phyloP scores from a whole-genome alignment of 345 rosid genomes.

The Euclidium syriacum region DNA sequence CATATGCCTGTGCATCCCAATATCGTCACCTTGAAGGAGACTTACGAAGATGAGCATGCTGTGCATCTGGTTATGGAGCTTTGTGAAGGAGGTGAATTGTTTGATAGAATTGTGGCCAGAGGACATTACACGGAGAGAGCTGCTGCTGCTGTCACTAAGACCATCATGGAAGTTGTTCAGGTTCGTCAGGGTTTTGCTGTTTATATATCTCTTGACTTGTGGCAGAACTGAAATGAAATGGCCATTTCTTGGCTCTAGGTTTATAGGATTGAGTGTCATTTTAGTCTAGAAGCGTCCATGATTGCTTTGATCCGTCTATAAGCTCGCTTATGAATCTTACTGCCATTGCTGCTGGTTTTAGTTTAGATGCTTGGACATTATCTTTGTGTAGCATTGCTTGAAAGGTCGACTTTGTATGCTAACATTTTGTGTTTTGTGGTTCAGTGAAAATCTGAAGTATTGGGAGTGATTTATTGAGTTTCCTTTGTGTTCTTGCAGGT shows the following conservation, averaged over 20 bases:
- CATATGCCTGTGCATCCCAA: constrained; percentile 77
- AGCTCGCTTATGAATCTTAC: background rate
- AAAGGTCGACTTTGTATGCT: no score
- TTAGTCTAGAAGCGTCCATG: background rate
- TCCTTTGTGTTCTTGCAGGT: constrained; percentile 39
- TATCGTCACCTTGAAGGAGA: constrained; percentile 68
- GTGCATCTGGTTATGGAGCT: constrained; percentile 97
- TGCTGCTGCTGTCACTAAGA: constrained; percentile 83
- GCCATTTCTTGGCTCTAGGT: background rate
- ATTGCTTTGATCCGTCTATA: background rate
- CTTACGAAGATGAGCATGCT: constrained; percentile 83
- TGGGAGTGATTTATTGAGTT: background rate
- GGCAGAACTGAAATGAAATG: background rate
- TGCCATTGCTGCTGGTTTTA: background rate
- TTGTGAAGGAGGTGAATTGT: constrained; percentile 95
- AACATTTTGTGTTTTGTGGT: background rate
- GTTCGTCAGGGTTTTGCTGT: constrained; percentile 25
- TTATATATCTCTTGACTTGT: background rate
- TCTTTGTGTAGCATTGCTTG: constrained; percentile 8
- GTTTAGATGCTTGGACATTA: background rate
- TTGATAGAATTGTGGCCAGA: constrained; percentile 91
- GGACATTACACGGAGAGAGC: constrained; percentile 98
- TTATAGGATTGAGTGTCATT: background rate
- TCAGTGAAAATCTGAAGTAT: no score
- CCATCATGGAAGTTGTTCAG: constrained; percentile 96